These are phyloP conservation scores for Cercospora brassicicola DNA, from an alignment of 2,329 filamentous ascomycete species.

Conservation along the genomic window DNA sequence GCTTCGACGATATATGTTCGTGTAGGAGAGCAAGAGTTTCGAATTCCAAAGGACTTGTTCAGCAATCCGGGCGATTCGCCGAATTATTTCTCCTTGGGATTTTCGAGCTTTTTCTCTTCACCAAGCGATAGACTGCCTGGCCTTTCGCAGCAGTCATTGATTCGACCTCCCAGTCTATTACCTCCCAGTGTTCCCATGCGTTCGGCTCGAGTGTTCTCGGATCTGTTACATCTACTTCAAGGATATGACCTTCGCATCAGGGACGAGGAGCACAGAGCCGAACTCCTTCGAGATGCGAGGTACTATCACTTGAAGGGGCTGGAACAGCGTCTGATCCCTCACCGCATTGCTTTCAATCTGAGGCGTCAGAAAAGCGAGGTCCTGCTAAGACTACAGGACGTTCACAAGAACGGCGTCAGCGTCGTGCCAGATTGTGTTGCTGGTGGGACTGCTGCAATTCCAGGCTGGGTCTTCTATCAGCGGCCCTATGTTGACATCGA, in stretches of 20 bases:
- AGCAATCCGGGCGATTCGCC: conserved; percentile 82
- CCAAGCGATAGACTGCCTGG: conserved; percentile 83
- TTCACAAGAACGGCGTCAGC: conserved; percentile 81
- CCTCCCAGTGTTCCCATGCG: conserved; percentile 79
- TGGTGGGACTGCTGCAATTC: background rate
- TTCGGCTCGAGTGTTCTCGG: conserved; percentile 78
- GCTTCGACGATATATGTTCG: conserved; percentile 89
- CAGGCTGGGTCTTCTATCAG: conserved; percentile 72
- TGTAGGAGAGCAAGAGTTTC: conserved; percentile 83
- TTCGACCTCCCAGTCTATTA: conserved; percentile 81
- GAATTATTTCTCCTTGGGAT: conserved; percentile 93
- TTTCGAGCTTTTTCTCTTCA: conserved; percentile 80
- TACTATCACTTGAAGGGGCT: conserved; percentile 92
- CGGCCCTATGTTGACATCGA: conserved; percentile 81
- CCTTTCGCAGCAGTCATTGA: conserved; percentile 71
- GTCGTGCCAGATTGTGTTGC: conserved; percentile 54
- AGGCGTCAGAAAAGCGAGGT: conserved; percentile 71
- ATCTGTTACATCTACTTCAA: conserved; percentile 76
- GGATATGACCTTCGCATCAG: conserved; percentile 80
- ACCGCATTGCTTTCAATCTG: conserved; percentile 73
- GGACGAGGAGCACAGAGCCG: conserved; percentile 71
- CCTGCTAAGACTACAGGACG: conserved; percentile 73
- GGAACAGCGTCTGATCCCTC: conserved; percentile 81
- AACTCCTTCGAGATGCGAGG: conserved; percentile 78
- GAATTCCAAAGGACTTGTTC: conserved; percentile 86